A percentile compares a stretch with the other conserved stretches of the same genome.
Conservation (phyloP, 768 basidiomycete genomes). For the Cystofilobasidium ferigula region DNA sequence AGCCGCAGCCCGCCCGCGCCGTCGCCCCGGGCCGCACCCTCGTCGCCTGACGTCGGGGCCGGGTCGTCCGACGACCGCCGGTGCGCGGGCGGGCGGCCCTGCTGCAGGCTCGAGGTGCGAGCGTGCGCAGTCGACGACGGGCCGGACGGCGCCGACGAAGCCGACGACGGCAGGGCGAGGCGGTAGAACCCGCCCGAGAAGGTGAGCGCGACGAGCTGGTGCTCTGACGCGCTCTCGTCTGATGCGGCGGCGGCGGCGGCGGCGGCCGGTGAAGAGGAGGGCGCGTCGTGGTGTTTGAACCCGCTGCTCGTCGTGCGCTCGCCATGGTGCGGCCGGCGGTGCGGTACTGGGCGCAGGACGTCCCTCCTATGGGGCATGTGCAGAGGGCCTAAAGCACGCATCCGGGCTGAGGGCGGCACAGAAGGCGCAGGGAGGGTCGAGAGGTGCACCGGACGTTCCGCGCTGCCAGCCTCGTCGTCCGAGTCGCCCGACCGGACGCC, state of each 20-base stretch:
- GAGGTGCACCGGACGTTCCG: too few relatives aligned
- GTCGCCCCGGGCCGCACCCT: slow-evolving; percentile 10
- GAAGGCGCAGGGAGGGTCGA: too few relatives aligned
- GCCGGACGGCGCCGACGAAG: background rate
- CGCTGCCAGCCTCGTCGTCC: too few relatives aligned
- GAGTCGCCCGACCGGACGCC: too few relatives aligned
- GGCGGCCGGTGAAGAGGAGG: background rate
- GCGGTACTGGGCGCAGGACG: too few relatives aligned
- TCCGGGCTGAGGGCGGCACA: too few relatives aligned
- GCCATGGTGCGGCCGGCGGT: slow-evolving; percentile 29
- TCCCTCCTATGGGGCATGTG: slow-evolving; percentile 1
- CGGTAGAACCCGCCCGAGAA: slow-evolving; percentile 45
- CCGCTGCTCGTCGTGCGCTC: slow-evolving; percentile 13
- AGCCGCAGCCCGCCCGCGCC: slow-evolving; percentile 13
- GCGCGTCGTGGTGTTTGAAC: background rate
- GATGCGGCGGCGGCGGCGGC: background rate
- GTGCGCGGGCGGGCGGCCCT: background rate
- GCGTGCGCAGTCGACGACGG: background rate
- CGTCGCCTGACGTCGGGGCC: background rate
- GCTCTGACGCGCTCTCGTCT: slow-evolving; percentile 39
- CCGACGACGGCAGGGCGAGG: slow-evolving; percentile 33
- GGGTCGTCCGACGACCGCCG: background rate
- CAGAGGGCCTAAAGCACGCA: too few relatives aligned
- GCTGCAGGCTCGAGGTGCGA: background rate
- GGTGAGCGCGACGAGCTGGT: slow-evolving; percentile 74